phyloP scores from a whole-genome alignment of 768 basidiomycete genomes.

The Kwoniella europaea region DNA sequence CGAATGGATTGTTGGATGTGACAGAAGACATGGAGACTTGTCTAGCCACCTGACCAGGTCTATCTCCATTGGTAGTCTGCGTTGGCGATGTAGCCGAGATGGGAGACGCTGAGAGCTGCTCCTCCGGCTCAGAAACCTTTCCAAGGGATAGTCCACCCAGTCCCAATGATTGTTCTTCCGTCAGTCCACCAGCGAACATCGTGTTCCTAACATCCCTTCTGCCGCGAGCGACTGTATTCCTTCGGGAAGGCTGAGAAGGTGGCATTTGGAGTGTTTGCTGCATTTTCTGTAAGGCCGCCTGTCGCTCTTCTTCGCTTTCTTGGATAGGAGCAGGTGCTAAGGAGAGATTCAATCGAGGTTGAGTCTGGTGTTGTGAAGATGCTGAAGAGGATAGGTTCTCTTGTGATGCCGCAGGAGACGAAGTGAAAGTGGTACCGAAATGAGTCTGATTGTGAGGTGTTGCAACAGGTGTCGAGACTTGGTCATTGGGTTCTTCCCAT shows the following conservation, averaged over 20 bases:
- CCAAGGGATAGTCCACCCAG: constrained; percentile 19
- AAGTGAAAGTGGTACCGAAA: constrained; percentile 36
- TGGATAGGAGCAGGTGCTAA: constrained; percentile 54
- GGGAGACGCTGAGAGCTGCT: constrained; percentile 18
- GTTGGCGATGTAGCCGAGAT: constrained; percentile 5
- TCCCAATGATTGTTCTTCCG: constrained; percentile 38
- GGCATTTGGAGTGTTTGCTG: constrained; percentile 57
- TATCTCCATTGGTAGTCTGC: constrained; percentile 2
- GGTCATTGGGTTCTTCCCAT: constrained; percentile 55
- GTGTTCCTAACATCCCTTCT: constrained; percentile 59
- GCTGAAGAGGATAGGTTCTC: constrained; percentile 34
- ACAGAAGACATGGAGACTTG: constrained; percentile 40
- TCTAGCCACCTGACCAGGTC: constrained; percentile 26
- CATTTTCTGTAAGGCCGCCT: constrained; percentile 56
- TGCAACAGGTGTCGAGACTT: constrained; percentile 27
- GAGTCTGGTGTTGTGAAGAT: constrained; percentile 26
- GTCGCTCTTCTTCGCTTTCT: constrained; percentile 57
- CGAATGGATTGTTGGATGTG: constrained; percentile 54
- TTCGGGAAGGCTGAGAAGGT: constrained; percentile 40
- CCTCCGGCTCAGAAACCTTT: constrained; percentile 20
- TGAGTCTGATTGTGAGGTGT: constrained; percentile 15
- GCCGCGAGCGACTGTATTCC: constrained; percentile 56
- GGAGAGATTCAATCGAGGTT: constrained; percentile 49
- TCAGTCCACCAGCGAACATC: constrained; percentile 45
- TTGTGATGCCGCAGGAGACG: constrained; percentile 35